Evolutionary conservation across 73 alveolate species (phyloP), one percentile per base, ranked within the genome.

Genomic region (Breviolum minutum): DNA sequence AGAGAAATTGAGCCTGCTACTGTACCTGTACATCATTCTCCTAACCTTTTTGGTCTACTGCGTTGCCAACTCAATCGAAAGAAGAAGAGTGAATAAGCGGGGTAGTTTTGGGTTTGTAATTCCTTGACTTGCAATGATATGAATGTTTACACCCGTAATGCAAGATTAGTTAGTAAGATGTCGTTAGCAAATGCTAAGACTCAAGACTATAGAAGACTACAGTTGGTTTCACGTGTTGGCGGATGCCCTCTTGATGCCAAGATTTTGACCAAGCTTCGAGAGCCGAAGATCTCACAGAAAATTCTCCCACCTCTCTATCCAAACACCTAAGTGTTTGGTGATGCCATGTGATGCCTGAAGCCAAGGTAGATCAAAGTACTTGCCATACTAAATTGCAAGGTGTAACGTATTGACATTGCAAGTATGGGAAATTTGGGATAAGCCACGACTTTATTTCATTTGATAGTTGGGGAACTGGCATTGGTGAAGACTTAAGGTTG

Each of bases 221-320:
- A 32, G 16, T 32, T 32, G n/a, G 9, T 48, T 54, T 12, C 11
- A 19, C 32, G 13, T 80, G 27, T 7, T 81, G 6, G 9, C 8
- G 32, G 19, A 17, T 68, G 16, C 6, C 8, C 48, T 80, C 7
- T 17, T 63, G 30, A n/a, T 32, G 68, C 11, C 68, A 8, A 9
- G n/a, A 32, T 29, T 16, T 66, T 92, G 64, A 40, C 60, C 63
- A 29, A 74, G 98, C 54, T 92, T 92, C 66, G 79, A 61, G 40
- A 30, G 16, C 8, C 40, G 8, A 70, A 8, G 30, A 70, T 8
- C 9, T 70, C 40, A n/a, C n/a, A n/a, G n/a, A n/a, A n/a, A n/a
- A n/a, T n/a, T n/a, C n/a, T n/a, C n/a, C n/a, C n/a, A n/a, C n/a
- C n/a, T n/a, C n/a, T n/a, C n/a, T n/a, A n/a, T n/a, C n/a, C n/a